Evolutionary conservation across 768 basidiomycete species (phyloP), one percentile per base, ranked within the genome.

Genomic region (Cubamyces lactineus): DNA sequence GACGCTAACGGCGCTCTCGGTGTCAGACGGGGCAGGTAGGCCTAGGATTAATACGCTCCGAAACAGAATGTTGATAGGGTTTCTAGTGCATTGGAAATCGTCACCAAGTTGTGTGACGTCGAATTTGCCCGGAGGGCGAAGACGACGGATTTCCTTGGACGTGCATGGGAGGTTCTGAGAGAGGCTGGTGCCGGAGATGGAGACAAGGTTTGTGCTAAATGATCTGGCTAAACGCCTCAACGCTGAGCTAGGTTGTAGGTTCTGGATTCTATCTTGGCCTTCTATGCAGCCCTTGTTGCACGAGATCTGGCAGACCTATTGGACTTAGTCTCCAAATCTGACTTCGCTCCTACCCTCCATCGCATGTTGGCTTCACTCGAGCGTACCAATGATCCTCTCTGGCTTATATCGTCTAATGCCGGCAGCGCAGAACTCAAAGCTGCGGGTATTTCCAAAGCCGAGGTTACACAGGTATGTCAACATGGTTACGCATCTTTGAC

Each of bases 71-170:
- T 48, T 47, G 23, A 63, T 62, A 23, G 7, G 30, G 21, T n/a
- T 16, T 30, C 2, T 53, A 94, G 92, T 71, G 92, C 90, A 3
- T 72, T 91, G 24, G 91, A 94, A 71, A 84, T 94, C 13, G 82
- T 86, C 3, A 84, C 78, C 15, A 92, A 93, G 69, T 74, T 94
- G 12, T 89, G 87, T 58, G 87, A 91, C 63, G 56, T 73, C 1
- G 89, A 91, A 12, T 94, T 94, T 68, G 79, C 84, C n/a, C 85
- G 92, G 4, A 88, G 88, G 66, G 90, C 91, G 2, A 90, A 87
- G 66, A 85, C 87, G 0, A 84, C 90, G 0, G 91, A 93, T 68
- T 91, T 92, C 61, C 79, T 87, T 26, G 73, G 76, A 15, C 82
- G 80, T 41, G 85, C 88, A 2, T 94, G 90, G 89, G 84, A 87